Base-by-base conservation (phyloP, 306 rosid genomes). In the Trifolium dubium region DNA sequence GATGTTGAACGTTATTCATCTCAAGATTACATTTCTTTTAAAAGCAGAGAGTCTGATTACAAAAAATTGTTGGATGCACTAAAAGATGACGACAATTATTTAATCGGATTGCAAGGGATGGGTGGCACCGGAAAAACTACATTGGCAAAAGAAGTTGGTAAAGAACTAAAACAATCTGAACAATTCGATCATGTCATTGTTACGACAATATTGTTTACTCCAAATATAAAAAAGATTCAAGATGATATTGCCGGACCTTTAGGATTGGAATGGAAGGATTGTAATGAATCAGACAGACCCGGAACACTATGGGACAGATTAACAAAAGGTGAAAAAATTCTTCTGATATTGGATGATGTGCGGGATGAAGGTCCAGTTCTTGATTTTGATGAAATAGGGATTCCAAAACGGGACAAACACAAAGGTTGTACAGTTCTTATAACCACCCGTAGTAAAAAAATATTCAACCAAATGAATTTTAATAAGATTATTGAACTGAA, bases 261-360 rank as follows among this genome's bases (percentile, higher is more conserved):
- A 5, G 13, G 54, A 2, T 28, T 81, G 4, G 0, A 0, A 10
- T 4, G 5, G 1, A 1, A 43, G 0, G 8, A 29, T 0, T 14
- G 2, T 2, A n/a, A 5, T 4, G 77, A 69, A 5, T 23, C 3
- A 0, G 70, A 64, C 1, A 58, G 51, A 4, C 49, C 39, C 1
- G 5, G 0, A 14, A 1, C 0, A 3, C 11, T 80, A 2, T 40
- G 72, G 67, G 4, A 0, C 0, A 74, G 76, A 61, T 49, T 80
- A 61, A 55, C 3, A 3, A 32, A 10, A 12, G 61, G 18, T 63
- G 41, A 40, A 11, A 80, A 50, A 31, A 30, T 67, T 18, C 79
- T 80, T 49, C 3, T 80, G 15, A 60, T 80, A 59, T 10, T 80
- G 1, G 80, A 80, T 68, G 83, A 80, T 31, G 49, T 60, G 1